Evolutionary conservation across 768 basidiomycete genomes (phyloP), one percentile per base, ranked within the genome.

Genomic region (Lactarius indigo): DNA sequence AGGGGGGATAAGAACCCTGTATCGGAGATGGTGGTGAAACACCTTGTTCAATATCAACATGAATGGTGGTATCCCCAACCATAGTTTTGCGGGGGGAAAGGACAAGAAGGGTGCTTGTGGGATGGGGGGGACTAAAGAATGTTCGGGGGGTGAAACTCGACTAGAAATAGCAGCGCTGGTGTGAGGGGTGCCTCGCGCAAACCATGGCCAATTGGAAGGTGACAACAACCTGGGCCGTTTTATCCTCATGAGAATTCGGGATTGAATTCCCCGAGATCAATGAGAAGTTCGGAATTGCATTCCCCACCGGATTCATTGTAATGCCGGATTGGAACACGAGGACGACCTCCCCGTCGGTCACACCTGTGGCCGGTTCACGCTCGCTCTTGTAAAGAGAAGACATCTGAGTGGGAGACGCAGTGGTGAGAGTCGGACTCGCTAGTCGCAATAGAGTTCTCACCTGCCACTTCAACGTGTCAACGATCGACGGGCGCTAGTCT

Each of bases 1-100:
- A 31, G 17, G 42, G 42, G 20, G 23, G 13, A 60, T 30, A 50
- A n/a, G 35, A 31, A 66, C 65, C 23, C 9, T 56, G 64, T 6
- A 10, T 31, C 5, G 30, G 56, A 18, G 60, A 26, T 37, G 33
- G 35, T 31, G 41, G 35, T 31, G 41, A 30, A 10, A 39, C n/a
- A 13, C 65, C 65, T 2, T 33, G n/a, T 52, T 66, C 65, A 23
- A 57, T 10, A 57, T 66, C 56, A 31, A 7, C n/a, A n/a, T 39
- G 61, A 15, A 5, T 35, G 9, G 3, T 35, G 9, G 3, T 20
- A 33, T 62, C 28, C 33, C 28, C n/a, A n/a, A 20, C 37, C 65
- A 66, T 66, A 52, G 31, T 57, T n/a, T 30, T 23, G 41, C 13
- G 30, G 30, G 12, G 26, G 13, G 42, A 26, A 35, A 8, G 13